Evolutionary conservation across 306 rosid genomes (phyloP), one percentile per base, ranked within the genome.

Genomic region (Quercus dentata): DNA sequence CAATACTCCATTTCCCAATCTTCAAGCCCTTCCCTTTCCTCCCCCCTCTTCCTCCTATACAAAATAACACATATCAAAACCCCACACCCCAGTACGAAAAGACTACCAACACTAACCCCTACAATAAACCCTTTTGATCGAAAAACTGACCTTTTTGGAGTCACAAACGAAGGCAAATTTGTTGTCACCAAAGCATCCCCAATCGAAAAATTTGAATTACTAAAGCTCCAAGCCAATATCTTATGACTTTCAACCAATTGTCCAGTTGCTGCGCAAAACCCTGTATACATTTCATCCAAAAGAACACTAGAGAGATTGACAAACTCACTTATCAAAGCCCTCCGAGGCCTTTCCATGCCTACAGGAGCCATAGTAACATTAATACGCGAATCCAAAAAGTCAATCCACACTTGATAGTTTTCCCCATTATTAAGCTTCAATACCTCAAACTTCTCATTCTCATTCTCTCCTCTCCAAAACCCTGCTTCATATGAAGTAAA

Each of bases 1-100:
- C 92, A 90, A 19, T 86, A 90, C 71, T 89, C 88, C 71, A 74
- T 51, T 76, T 92, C 95, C 95, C 92, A 89, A 0, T 89, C 94
- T 83, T 87, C 94, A 68, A 82, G 38, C 13, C 76, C 87, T 78
- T 78, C 89, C 19, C 19, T 58, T 65, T 83, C 84, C 57, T 54
- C 76, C 27, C 41, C 54, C 46, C 71, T 78, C 46, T 74, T 81
- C 23, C 76, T 77, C 77, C 82, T 80, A 64, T 8, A 9, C 8
- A 41, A 74, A 61, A 80, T 58, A 49, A 58, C 44, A 56, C 35
- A 83, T 4, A 64, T 63, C 31, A 69, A 46, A 76, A 74, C 63
- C 14, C 80, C 74, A 31, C 38, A 84, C 59, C 80, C 76, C 63
- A 83, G 23, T 19, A 85, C 73, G n/a, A 88, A 33, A 11, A 87